Evolutionary conservation across 345 rosid genomes (phyloP), one percentile per base, ranked within the genome.

Genomic region (Eucalyptus tenuipes): DNA sequence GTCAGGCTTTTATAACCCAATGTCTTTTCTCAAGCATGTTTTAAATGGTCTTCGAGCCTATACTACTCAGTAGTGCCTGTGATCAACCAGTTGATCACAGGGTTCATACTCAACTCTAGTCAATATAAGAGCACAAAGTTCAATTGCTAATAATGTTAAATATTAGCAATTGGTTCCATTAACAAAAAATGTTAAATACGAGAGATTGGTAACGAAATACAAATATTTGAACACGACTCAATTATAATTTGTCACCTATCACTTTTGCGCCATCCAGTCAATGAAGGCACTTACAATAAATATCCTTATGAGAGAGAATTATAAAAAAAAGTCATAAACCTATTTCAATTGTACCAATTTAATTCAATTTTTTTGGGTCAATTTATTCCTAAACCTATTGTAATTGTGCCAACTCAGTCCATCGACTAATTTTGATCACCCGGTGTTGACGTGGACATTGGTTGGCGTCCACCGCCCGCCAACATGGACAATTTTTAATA

Each of bases 381-480:
- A 52, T 52, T 52, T 4, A 52, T 0, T 20, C 0, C 2, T 52
- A 52, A 52, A 20, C 57, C 10, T 52, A 18, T 52, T 52, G 4
- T 52, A 52, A 18, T 52, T 18, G 24, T 52, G 57, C 2, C 10
- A 52, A 20, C 25, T 52, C 1, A 52, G 1, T 52, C 57, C 2
- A 52, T 52, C 2, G 4, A 52, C 25, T 52, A 52, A 52, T 20
- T 52, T 52, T 4, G 57, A 52, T 0, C 1, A 10, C 10, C 10
- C 0, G 0, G 20, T 52, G 57, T 25, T 52, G 2, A 52, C 5
- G 4, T 52, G 25, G 57, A 52, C 10, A 52, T 0, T 8, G 2
- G 57, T 52, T 52, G 57, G 57, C 0, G 25, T 8, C 0, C 4
- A 52, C 2, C 8, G 2, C 10, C 0, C 1, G 10, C 10, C 25